phyloP scores from a whole-genome alignment of 306 rosid genomes.

The Cucurbita maxima region DNA sequence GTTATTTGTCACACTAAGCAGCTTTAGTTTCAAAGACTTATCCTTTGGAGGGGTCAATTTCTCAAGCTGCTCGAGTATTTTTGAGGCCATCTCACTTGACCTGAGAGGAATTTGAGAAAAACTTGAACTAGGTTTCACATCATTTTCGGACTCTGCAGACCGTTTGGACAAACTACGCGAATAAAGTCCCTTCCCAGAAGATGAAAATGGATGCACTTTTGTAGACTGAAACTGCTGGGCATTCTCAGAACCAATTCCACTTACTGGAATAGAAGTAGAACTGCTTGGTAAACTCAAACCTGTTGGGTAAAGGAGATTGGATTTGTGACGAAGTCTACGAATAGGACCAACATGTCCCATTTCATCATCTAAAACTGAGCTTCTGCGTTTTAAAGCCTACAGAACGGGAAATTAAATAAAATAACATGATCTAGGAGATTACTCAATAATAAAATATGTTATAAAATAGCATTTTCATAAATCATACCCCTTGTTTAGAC shows the following conservation, averaged over 20 bases:
- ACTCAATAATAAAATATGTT: slow-evolving; percentile 3
- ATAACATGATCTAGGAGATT: slow-evolving; percentile 1
- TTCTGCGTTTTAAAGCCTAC: slow-evolving; percentile 56
- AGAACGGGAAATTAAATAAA: not conserved
- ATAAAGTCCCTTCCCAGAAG: slow-evolving; percentile 23
- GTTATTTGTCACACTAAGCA: slow-evolving; percentile 21
- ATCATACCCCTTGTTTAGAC: slow-evolving; percentile 44
- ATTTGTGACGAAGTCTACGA: slow-evolving; percentile 63
- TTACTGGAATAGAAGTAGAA: slow-evolving; percentile 21
- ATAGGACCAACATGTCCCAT: slow-evolving; percentile 72
- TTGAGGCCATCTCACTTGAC: slow-evolving; percentile 69
- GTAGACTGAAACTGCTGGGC: slow-evolving; percentile 14
- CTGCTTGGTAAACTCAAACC: slow-evolving; percentile 36
- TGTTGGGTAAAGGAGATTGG: slow-evolving; percentile 51
- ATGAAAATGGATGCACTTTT: slow-evolving; percentile 19
- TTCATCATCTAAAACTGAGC: slow-evolving; percentile 56
- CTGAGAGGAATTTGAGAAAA: slow-evolving; percentile 30
- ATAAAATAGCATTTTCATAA: slow-evolving; percentile 4
- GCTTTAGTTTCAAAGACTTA: slow-evolving; percentile 38
- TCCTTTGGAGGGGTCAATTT: slow-evolving; percentile 61
- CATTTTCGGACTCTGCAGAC: slow-evolving; percentile 30
- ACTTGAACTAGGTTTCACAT: slow-evolving; percentile 24
- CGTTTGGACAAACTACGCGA: slow-evolving; percentile 13
- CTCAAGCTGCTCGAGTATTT: slow-evolving; percentile 71
- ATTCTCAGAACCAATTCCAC: slow-evolving; percentile 22